Conservation (phyloP, 306 rosid species). For the Lablab purpureus region DNA sequence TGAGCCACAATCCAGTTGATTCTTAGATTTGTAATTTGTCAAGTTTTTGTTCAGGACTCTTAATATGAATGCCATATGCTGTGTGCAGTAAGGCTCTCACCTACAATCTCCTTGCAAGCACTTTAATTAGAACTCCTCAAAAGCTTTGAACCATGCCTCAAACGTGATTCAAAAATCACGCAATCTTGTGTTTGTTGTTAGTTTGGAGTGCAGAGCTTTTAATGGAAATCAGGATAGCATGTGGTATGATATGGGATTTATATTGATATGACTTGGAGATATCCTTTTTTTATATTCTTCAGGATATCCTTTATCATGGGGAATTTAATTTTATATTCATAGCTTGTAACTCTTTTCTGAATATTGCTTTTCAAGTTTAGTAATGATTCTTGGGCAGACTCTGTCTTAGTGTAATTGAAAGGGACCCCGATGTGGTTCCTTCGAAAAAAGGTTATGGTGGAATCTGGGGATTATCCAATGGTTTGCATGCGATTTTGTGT, state of each 20-base stretch:
- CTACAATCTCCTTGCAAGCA: neutral
- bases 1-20: neutral
- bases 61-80: neutral
- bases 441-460: neutral
- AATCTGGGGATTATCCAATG: neutral
- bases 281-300: too few species aligned
- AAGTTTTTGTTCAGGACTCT: neutral
- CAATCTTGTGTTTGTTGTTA: too few species aligned
- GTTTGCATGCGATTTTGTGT: conserved; percentile 2
- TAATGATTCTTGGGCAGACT: conserved; percentile 30
- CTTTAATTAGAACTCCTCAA: neutral
- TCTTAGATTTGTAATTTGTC: neutral
- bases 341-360: neutral
- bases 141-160: too few species aligned
- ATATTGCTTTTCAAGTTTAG: conserved; percentile 25
- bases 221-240: too few species aligned
- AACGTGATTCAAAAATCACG: too few species aligned
- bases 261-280: conserved; percentile 4
- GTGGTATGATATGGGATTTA: neutral
- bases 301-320: neutral
- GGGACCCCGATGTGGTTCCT: neutral
- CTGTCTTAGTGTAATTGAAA: neutral
- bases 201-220: too few species aligned
- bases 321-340: conserved; percentile 7
- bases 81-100: neutral